These are phyloP conservation scores for Lactifluus volemus DNA, from an alignment of 768 basidiomycete species.

Conservation along the genomic window DNA sequence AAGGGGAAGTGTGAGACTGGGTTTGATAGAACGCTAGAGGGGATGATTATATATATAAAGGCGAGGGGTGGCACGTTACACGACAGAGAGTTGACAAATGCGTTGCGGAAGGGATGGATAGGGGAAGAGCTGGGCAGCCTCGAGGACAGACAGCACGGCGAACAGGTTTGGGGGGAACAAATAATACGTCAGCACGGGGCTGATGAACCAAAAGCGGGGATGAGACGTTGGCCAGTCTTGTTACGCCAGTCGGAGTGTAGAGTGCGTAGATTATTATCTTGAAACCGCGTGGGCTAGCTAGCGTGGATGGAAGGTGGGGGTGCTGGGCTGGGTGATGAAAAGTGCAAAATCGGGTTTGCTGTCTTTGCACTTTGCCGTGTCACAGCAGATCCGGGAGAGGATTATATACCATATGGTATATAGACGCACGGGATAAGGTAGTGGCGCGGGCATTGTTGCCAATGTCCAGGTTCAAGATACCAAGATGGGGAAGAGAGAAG, in stretches of 20 bases:
- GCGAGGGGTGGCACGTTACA: constrained; percentile 1
- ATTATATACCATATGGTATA: neutral
- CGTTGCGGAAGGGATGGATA: constrained; percentile 4
- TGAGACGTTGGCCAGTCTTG: constrained; percentile 5
- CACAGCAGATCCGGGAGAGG: neutral
- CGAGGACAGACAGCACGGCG: constrained; percentile 8
- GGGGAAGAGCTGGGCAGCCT: constrained; percentile 15
- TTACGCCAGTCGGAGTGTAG: constrained; percentile 6
- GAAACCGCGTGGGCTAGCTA: constrained; percentile 4
- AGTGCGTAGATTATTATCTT: neutral
- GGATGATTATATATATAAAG: constrained; percentile 8
- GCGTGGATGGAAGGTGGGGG: constrained; percentile 4
- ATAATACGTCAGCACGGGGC: constrained; percentile 11
- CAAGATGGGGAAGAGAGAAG: neutral
- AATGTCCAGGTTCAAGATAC: neutral
- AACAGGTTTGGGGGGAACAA: constrained; percentile 7
- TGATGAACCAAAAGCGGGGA: constrained; percentile 7
- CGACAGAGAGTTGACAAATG: constrained; percentile 2
- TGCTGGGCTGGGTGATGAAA: neutral
- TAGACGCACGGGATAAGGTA: neutral
- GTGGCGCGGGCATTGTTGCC: neutral
- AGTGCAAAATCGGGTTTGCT: neutral
- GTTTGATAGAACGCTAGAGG: neutral
- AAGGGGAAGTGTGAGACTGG: neutral
- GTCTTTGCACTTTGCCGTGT: neutral